phyloP scores from a whole-genome alignment of 495 filamentous ascomycete genomes.

The Cladorrhinum samala region DNA sequence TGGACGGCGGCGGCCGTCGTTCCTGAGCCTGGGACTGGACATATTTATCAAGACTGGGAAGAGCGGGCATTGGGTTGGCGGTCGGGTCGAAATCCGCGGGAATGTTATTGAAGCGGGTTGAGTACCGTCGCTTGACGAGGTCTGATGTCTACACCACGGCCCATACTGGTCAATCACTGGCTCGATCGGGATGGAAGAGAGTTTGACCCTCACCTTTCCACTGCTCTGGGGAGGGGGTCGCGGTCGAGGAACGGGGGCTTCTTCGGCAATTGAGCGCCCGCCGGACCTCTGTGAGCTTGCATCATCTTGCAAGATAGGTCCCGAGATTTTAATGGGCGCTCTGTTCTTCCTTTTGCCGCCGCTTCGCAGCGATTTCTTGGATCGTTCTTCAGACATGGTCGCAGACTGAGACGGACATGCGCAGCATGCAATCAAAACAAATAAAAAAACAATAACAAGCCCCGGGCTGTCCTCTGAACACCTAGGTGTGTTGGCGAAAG shows the following conservation, averaged over 20 bases:
- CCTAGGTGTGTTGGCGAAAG: no score
- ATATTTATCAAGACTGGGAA: conserved; percentile 50
- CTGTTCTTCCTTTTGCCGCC: conserved; percentile 67
- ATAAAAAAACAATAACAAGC: not conserved
- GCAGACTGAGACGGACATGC: not conserved
- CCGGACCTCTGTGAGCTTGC: conserved; percentile 27
- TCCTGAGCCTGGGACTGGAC: conserved; percentile 46
- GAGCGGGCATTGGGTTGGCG: conserved; percentile 59
- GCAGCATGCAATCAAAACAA: not conserved
- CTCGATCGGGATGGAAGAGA: not conserved
- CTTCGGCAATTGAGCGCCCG: conserved; percentile 27
- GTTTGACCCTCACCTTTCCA: conserved; percentile 29
- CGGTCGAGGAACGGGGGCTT: conserved; percentile 31
- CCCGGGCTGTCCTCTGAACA: no score
- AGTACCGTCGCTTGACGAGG: conserved; percentile 90
- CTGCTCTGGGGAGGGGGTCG: conserved; percentile 37
- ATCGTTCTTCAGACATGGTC: conserved; percentile 56
- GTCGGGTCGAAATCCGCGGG: conserved; percentile 60
- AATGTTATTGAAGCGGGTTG: conserved; percentile 75
- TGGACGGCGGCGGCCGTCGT: conserved; percentile 40
- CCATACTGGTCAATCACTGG: conserved; percentile 4
- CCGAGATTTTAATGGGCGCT: conserved; percentile 74
- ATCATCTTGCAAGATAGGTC: conserved; percentile 47
- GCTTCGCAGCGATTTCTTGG: conserved; percentile 81
- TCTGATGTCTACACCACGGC: conserved; percentile 61